Evolutionary conservation across 2,329 filamentous ascomycete species (phyloP).

Genomic region (Diaporthe helianthi): DNA sequence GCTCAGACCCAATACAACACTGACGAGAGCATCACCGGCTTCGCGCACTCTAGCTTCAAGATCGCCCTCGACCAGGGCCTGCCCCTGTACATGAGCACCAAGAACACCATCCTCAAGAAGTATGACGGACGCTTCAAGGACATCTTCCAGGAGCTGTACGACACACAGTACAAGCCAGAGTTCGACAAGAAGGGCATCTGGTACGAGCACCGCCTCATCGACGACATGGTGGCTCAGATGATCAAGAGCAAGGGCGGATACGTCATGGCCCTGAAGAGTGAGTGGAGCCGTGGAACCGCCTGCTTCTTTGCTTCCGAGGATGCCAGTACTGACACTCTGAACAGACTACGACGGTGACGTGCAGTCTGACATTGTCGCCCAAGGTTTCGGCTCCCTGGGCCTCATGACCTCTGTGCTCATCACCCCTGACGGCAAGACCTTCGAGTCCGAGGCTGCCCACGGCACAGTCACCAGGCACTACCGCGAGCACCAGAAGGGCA

Average conservation of each 20-base stretch:
- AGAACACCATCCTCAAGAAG: constrained; percentile 99
- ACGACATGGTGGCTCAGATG: constrained; percentile 99
- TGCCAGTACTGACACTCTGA: neutral
- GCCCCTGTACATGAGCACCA: constrained; percentile 99
- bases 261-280: constrained; percentile 98
- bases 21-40: constrained; percentile 90
- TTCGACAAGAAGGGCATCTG: constrained; percentile 95
- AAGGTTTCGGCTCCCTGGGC: constrained; percentile 96
- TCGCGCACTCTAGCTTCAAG: constrained; percentile 97
- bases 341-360: constrained; percentile 98
- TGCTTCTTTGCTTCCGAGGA: constrained; percentile 28
- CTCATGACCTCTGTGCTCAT: constrained; percentile 98
- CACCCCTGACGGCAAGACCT: constrained; percentile 95
- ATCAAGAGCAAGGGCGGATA: constrained; percentile 97
- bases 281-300: constrained; percentile 51
- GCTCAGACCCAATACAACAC: constrained; percentile 99
- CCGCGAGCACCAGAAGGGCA: constrained; percentile 98
- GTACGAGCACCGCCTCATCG: constrained; percentile 99
- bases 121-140: constrained; percentile 99
- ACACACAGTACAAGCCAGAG: constrained; percentile 81
- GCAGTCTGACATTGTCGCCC: constrained; percentile 96
- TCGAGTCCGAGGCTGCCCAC: constrained; percentile 97
- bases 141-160: constrained; percentile 97
- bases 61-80: constrained; percentile 85
- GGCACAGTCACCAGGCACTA: constrained; percentile 98